Evolutionary conservation across 345 rosid species (phyloP).

Genomic region (Anastatica hierochuntica): DNA sequence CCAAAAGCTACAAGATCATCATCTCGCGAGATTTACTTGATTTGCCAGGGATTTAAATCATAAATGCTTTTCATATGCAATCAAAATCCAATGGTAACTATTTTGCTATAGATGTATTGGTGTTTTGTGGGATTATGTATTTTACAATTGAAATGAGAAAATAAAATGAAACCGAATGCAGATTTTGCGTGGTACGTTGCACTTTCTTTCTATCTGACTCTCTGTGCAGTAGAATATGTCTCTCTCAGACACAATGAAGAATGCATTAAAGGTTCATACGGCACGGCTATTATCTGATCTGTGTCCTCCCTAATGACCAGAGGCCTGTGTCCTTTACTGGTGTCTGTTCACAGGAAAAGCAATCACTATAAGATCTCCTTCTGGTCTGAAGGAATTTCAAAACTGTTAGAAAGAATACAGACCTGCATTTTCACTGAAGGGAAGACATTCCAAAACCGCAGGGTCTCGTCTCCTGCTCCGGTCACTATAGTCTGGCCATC

Average conservation of each 20-base stretch:
- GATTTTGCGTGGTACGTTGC: slow-evolving; percentile 20
- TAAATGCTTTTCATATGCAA: slow-evolving; percentile 7
- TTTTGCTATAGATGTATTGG: background rate
- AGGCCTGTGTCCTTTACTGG: slow-evolving; percentile 88
- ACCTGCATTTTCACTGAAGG: slow-evolving; percentile 80
- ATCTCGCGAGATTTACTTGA: slow-evolving; percentile 86
- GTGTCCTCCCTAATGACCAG: slow-evolving; percentile 86
- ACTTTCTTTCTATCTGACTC: background rate
- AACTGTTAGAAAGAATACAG: slow-evolving; percentile 12
- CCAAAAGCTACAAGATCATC: slow-evolving; percentile 94
- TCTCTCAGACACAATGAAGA: background rate
- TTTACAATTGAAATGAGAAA: slow-evolving; percentile 2
- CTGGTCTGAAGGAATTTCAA: background rate
- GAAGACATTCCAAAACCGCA: slow-evolving; percentile 89
- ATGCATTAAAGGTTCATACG: background rate
- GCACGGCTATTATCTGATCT: slow-evolving; percentile 43
- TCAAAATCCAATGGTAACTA: background rate
- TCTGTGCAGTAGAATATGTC: background rate
- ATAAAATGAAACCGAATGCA: background rate
- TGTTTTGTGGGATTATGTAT: background rate
- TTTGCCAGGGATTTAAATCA: slow-evolving; percentile 54
- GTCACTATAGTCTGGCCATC: slow-evolving; percentile 98
- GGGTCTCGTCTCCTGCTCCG: slow-evolving; percentile 96
- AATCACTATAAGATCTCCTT: background rate
- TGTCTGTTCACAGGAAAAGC: slow-evolving; percentile 36